Evolutionary conservation across 306 rosid species (phyloP), one percentile per base, ranked within the genome.

Genomic region (Dicorynia guianensis): DNA sequence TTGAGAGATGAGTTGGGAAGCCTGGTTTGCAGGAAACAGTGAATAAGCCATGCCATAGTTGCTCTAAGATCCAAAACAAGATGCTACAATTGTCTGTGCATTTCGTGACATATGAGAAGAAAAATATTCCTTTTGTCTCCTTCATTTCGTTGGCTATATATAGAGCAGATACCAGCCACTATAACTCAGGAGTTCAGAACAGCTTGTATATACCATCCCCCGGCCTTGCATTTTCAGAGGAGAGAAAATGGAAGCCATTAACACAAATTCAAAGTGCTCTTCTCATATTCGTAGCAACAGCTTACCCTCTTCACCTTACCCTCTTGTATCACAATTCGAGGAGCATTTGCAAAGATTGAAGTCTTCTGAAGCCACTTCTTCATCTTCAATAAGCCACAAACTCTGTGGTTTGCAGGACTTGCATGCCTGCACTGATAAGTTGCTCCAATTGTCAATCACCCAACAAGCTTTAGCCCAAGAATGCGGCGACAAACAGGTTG

Each of bases 91-190:
- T 15, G 44, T 71, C 10, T n/a, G 25, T 14, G 0, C 5, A 48
- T 5, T 67, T 38, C 25, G 39, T 61, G 69, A 57, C 71, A 73
- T 44, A 40, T 53, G 58, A 30, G 44, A 53, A 20, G 7, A 62
- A 73, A 66, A 25, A 43, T 30, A 78, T 62, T 67, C 72, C 60
- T 56, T 14, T 39, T 69, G 75, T 78, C 66, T 79, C 78, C 71
- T 48, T 25, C 46, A 6, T 7, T 38, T 56, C 44, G n/a, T 63
- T 52, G 69, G 12, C 38, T 77, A 73, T 68, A 78, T 68, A 67
- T 82, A 20, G 20, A 54, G 20, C 46, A 44, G 35, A 77, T 40
- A 5, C 38, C 65, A 46, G 33, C 58, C 11, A 35, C 42, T 25
- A n/a, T 6, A 47, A 65, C 19, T 14, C 12, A 12, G 11, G 2